These are phyloP conservation scores for Talaromyces amestolkiae DNA, from an alignment of 2,329 filamentous ascomycete species.

Conservation along the genomic window DNA sequence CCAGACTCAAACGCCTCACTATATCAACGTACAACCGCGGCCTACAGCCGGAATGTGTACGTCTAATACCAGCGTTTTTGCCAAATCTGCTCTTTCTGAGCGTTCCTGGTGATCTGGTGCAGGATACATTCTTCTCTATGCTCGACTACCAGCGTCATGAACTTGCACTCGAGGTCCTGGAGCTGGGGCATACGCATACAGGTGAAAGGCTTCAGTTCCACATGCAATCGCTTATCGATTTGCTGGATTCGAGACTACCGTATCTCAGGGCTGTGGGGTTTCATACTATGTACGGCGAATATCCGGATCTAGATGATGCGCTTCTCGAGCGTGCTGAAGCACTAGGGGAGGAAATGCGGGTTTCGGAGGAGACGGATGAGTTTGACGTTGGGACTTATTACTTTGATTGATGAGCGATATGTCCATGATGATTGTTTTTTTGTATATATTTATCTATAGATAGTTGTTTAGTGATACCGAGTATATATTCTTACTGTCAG, in stretches of 20 bases:
- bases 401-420: conserved; percentile 14
- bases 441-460: neutral
- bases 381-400: conserved; percentile 18
- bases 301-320: conserved; percentile 30
- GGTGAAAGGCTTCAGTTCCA: conserved; percentile 25
- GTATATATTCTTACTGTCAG: neutral
- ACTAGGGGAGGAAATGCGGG: neutral
- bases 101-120: conserved; percentile 32
- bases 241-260: conserved; percentile 25
- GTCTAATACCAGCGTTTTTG: conserved; percentile 27
- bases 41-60: conserved; percentile 28
- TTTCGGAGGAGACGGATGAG: conserved; percentile 18
- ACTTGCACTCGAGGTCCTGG: conserved; percentile 29
- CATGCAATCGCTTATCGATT: conserved; percentile 23
- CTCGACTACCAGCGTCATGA: conserved; percentile 19
- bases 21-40: conserved; percentile 27
- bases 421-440: neutral
- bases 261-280: conserved; percentile 31
- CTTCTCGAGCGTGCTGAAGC: conserved; percentile 24
- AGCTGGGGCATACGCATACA: conserved; percentile 26
- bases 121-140: conserved; percentile 29
- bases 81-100: conserved; percentile 30
- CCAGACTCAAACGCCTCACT: conserved; percentile 27
- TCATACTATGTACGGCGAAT: conserved; percentile 28
- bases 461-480: no score